Evolutionary conservation across 148 eudicot genomes (phyloP).

Genomic region (Chenopodium berlandieri): DNA sequence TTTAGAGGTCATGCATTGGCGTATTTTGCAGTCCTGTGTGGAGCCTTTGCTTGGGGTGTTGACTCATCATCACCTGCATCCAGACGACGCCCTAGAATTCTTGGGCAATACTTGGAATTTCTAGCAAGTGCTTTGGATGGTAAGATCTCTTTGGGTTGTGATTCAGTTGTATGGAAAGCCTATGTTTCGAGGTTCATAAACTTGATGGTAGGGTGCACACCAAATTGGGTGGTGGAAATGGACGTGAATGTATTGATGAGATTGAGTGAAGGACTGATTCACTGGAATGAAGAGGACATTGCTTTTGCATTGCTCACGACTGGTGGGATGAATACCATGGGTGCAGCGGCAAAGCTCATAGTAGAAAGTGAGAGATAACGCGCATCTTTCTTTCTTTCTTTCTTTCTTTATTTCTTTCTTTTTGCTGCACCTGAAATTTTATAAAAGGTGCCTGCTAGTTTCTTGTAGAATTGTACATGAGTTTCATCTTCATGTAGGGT

Average conservation of each 20-base stretch:
- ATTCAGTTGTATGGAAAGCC: constrained; percentile 63
- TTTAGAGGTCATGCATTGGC: constrained; percentile 74
- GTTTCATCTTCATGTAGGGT: constrained; percentile 21
- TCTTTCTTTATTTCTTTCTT: not conserved
- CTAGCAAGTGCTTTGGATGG: constrained; percentile 71
- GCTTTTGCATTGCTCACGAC: constrained; percentile 58
- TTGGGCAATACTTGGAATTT: constrained; percentile 64
- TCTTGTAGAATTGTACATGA: constrained; percentile 17
- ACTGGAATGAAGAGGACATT: constrained; percentile 63
- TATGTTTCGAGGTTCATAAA: constrained; percentile 59
- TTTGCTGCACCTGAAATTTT: not conserved
- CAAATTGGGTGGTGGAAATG: constrained; percentile 68
- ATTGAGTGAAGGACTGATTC: constrained; percentile 55
- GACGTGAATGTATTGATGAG: constrained; percentile 52
- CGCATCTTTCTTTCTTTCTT: not conserved
- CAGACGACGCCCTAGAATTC: constrained; percentile 50
- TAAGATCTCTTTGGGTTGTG: constrained; percentile 74
- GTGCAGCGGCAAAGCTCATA: constrained; percentile 64
- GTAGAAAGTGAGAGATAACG: constrained; percentile 35
- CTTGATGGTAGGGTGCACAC: constrained; percentile 62
- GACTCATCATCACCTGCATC: constrained; percentile 52
- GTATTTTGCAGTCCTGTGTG: constrained; percentile 59
- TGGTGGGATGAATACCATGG: constrained; percentile 72
- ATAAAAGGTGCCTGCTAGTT: not conserved
- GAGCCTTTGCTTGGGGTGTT: constrained; percentile 69